Evolutionary conservation across 2,329 filamentous ascomycete species (phyloP).

Genomic region (Cladophialophora immunda): DNA sequence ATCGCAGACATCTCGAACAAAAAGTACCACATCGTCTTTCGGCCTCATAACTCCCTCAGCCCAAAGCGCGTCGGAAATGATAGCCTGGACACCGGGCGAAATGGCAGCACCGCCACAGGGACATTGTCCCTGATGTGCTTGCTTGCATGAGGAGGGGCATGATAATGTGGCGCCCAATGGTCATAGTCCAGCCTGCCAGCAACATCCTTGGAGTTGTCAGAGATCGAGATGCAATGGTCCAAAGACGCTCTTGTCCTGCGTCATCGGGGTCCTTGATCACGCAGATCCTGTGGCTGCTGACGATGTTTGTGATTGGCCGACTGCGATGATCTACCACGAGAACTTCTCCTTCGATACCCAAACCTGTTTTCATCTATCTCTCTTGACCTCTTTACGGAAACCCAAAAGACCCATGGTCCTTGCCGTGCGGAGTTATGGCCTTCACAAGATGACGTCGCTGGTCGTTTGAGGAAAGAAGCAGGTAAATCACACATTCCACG

Average conservation of each 20-base stretch:
- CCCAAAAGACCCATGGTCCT: not conserved
- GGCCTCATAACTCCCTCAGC: not conserved
- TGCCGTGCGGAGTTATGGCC: not conserved
- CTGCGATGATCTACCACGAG: conserved; percentile 4
- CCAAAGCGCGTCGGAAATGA: not conserved
- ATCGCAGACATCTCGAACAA: not conserved
- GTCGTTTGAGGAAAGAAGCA: conserved; percentile 1
- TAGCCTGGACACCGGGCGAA: not conserved
- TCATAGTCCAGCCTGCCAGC: not conserved
- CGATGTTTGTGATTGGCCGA: conserved; percentile 23
- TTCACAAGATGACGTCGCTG: conserved; percentile 15
- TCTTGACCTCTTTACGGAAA: not conserved
- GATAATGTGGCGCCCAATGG: conserved; percentile 32
- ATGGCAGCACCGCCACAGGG: conserved; percentile 26
- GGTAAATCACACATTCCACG: not conserved
- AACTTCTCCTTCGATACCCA: not conserved
- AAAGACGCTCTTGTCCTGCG: conserved; percentile 19
- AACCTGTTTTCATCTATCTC: conserved; percentile 30
- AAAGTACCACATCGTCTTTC: not conserved
- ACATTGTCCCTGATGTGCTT: not conserved
- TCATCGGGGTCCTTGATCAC: conserved; percentile 25
- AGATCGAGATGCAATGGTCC: conserved; percentile 26
- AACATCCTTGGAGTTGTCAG: conserved; percentile 16
- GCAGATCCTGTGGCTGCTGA: conserved; percentile 22
- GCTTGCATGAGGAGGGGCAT: not conserved